Conservation (phyloP, 805 yeast species). For the Myxozyma neglecta region DNA sequence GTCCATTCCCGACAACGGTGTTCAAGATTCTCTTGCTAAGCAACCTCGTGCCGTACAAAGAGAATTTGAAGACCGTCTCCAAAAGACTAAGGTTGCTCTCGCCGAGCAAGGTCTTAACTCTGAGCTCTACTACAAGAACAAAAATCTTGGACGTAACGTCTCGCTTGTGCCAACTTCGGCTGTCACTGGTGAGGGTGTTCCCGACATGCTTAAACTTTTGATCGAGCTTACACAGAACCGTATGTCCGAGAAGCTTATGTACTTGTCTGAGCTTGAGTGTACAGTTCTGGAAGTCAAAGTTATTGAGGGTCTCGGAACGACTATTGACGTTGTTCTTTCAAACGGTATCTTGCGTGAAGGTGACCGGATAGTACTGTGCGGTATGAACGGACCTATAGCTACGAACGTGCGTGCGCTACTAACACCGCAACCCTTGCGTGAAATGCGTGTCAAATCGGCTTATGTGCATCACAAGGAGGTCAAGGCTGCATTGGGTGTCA, state of each 20-base stretch:
- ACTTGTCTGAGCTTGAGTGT: slow-evolving; percentile 89
- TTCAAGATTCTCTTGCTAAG: slow-evolving; percentile 86
- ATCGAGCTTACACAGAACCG: slow-evolving; percentile 96
- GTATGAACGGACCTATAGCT: slow-evolving; percentile 97
- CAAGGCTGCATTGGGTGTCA: slow-evolving; percentile 98
- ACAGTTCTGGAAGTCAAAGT: slow-evolving; percentile 97
- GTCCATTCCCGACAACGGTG: slow-evolving; percentile 82
- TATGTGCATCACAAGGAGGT: slow-evolving; percentile 96
- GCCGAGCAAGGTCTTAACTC: slow-evolving; percentile 99
- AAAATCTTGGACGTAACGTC: slow-evolving; percentile 87
- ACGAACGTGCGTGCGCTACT: slow-evolving; percentile 92
- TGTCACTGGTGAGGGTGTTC: slow-evolving; percentile 99
- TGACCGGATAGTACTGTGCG: slow-evolving; percentile 93
- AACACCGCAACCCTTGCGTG: slow-evolving; percentile 97
- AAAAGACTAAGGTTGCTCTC: slow-evolving; percentile 79
- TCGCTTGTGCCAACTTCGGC: slow-evolving; percentile 99
- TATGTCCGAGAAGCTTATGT: slow-evolving; percentile 98
- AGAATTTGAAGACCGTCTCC: slow-evolving; percentile 86
- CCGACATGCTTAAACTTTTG: slow-evolving; percentile 93
- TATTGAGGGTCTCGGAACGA: slow-evolving; percentile 97
- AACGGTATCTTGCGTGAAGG: slow-evolving; percentile 95
- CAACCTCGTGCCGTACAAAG: slow-evolving; percentile 84
- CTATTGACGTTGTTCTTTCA: slow-evolving; percentile 96
- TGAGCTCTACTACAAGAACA: slow-evolving; percentile 93
- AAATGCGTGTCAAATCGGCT: slow-evolving; percentile 93